Conservation (phyloP, 2,329 filamentous ascomycete species). For the Colletotrichum orbiculare region DNA sequence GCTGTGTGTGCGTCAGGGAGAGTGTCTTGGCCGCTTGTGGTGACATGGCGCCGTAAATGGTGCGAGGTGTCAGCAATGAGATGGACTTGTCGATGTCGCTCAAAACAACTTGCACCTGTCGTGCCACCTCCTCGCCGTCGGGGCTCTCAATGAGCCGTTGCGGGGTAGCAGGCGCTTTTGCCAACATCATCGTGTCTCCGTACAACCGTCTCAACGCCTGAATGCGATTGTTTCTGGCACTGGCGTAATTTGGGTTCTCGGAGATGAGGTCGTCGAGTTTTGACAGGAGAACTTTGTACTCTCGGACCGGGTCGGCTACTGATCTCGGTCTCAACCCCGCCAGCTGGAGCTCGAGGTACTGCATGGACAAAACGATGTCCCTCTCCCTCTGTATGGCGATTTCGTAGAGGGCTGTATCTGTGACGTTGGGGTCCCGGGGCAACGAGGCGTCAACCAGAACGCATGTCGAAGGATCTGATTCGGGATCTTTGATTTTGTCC, state of each 20-base stretch:
- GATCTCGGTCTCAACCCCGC: slow-evolving; percentile 53
- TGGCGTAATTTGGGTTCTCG: slow-evolving; percentile 73
- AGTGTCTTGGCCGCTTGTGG: slow-evolving; percentile 73
- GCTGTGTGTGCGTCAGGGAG: slow-evolving; percentile 77
- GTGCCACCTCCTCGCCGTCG: slow-evolving; percentile 49
- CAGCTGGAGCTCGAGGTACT: slow-evolving; percentile 65
- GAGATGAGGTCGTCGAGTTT: slow-evolving; percentile 67
- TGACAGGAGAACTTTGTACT: slow-evolving; percentile 60
- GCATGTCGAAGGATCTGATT: slow-evolving; percentile 66
- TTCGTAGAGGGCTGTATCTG: slow-evolving; percentile 62
- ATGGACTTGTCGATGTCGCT: slow-evolving; percentile 70
- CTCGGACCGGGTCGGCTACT: slow-evolving; percentile 51
- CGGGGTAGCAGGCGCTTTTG: slow-evolving; percentile 48
- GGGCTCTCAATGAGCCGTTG: slow-evolving; percentile 55
- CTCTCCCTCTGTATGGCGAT: slow-evolving; percentile 62
- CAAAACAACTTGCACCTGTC: slow-evolving; percentile 55
- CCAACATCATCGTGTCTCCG: slow-evolving; percentile 68
- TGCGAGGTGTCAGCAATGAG: slow-evolving; percentile 65
- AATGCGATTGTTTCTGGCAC: slow-evolving; percentile 79
- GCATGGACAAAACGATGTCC: slow-evolving; percentile 64
- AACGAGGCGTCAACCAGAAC: slow-evolving; percentile 65
- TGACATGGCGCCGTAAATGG: slow-evolving; percentile 65
- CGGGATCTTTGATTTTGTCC: slow-evolving; percentile 75
- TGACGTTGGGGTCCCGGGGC: slow-evolving; percentile 68
- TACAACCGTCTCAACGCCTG: slow-evolving; percentile 73